Evolutionary conservation across 2,329 filamentous ascomycete genomes (phyloP), one percentile per base, ranked within the genome.

Genomic region (Alternaria dauci): DNA sequence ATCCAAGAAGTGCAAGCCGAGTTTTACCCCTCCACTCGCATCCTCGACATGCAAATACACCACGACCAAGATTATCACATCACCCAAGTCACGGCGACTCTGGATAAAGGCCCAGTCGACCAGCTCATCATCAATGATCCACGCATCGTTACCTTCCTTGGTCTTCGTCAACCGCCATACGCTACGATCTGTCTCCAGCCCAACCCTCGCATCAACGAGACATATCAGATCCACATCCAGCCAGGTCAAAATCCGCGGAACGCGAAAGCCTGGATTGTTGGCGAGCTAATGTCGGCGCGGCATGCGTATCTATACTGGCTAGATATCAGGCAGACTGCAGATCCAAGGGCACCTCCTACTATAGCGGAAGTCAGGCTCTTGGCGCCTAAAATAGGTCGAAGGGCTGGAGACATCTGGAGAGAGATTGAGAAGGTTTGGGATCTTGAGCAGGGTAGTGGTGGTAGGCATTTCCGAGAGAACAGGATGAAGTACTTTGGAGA

Each of bases 301-400:
- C 65, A 70, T 41, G 54, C 66, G 12, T 71, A 65, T 25, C 23
- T 69, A 55, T 50, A 65, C 42, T 70, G 63, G 67, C 41, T 71
- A 4, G 64, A 65, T n/a, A 51, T 39, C 11, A 51, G 66, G 2
- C 26, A 38, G 2, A 55, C 48, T 2, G 50, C 64, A 1, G 55
- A 69, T 30, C 64, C 66, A 3, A 58, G 36, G 18, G 36, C 16
- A 3, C 16, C 43, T 1, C 67, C 63, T 12, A 67, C 44, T 5
- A 34, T 23, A 5, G 34, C 55, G 1, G 69, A 71, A 26, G 62
- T 59, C 2, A 67, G 23, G 23, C 44, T 32, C 4, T 39, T 67
- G 8, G 66, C 64, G 0, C 51, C 11, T 2, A 48, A 51, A 54
- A 38, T 60, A 7, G 32, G 53, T 14, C 53, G 67, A 3, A 34